Evolutionary conservation across 148 eudicot genomes (phyloP), one percentile per base, ranked within the genome.

Genomic region (Diospyros kaki): DNA sequence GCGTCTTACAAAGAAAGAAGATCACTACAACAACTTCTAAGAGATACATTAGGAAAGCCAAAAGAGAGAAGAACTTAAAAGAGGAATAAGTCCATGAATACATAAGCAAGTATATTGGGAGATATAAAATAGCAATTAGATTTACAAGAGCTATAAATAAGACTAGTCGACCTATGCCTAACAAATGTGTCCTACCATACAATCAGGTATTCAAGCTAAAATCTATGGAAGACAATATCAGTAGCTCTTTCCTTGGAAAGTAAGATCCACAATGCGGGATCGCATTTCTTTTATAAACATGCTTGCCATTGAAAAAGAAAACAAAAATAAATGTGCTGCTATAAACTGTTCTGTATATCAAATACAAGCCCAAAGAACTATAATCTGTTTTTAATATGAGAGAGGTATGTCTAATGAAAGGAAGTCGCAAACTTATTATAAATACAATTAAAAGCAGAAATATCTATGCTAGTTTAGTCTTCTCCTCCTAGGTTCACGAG

Each of bases 401-500:
- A 58, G 60, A 59, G 40, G 68, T 10, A 40, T 39, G 51, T 43
- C 51, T 14, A 69, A 53, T 58, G 17, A 42, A 60, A 38, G 39
- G n/a, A 56, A 66, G 65, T 44, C 54, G 55, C 4, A 39, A 55
- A 15, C 28, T 56, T 63, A 53, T 6, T 46, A 72, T 58, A 28
- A 61, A 64, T n/a, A 74, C 69, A 74, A 40, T 40, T 12, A 64
- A 51, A 51, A 51, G 39, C 60, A 63, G 13, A 68, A 41, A 17
- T 28, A 64, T 40, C 76, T 64, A 42, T 43, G 76, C 65, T 76
- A 81, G 68, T 64, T 64, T 69, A 79, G 66, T 71, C 87, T 79
- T 74, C 91, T 82, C 78, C 91, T 84, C 71, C 84, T 72, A 56
- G 55, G 17, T 64, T 78, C 85, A 54, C 77, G 81, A 56, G 80